Base-by-base conservation (phyloP, 164 flowering plant species). In the Chimonanthus praecox region DNA sequence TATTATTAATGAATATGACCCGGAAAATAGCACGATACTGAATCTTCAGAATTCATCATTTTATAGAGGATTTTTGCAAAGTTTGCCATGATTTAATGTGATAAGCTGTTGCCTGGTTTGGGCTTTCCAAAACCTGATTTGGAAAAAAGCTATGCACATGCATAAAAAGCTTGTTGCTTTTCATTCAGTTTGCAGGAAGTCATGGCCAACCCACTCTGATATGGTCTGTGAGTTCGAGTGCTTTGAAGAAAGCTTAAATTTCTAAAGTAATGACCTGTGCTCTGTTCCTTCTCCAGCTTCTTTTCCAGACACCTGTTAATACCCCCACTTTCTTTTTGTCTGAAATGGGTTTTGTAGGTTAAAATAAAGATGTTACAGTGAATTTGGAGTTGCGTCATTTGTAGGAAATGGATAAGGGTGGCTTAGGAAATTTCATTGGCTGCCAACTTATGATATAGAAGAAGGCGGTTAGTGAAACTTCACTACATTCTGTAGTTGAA, bases 211-310 rank as follows among this genome's bases (percentile, higher is more conserved):
- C 70, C 70, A 60, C 62, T 54, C 7, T 50, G 48, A 71, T 16
- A 4, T 71, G 58, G 21, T 44, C 48, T 71, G 33, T 71, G 72
- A 58, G 10, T 43, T 33, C 20, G 62, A 16, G 71, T 33, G 33
- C 44, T 44, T 54, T 50, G 45, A 15, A 54, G 45, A 48, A 69
- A 16, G 20, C 47, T 69, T 69, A 44, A 45, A 60, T 71, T 58
- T 44, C 44, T 46, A 46, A 49, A 43, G 33, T 10, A 48, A 68
- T 68, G 70, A 47, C 16, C 5, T 68, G 54, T 68, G 70, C 21
- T 68, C 43, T 47, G 70, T 2, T 9, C 18, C 21, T 49, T 49
- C 73, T 18, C 21, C 47, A 63, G 68, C 65, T 72, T 72, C 73
- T 71, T 71, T 61, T 71, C 67, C 58, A 61, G 51, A 49, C 51